Base-by-base conservation (phyloP, 371 early-diverging fungal genomes). In the Rhizopus sp. region DNA sequence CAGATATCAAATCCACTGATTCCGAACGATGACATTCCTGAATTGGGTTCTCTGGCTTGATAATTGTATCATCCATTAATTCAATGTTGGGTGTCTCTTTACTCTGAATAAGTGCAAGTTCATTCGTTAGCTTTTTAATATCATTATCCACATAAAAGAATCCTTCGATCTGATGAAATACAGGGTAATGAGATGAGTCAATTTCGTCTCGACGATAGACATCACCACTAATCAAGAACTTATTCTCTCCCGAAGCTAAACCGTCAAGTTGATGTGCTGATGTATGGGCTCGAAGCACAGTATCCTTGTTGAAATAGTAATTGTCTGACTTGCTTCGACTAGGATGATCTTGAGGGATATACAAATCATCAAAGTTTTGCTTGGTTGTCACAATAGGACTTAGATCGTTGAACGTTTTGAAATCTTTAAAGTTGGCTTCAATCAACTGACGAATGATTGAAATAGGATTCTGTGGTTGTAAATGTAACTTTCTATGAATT, bases 131-230 rank as follows among this genome's bases (percentile, higher is more conserved):
- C 13, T 60, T 59, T 10, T 39, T 42, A 2, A 59, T 16, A 50
- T 60, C 58, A 17, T 70, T 69, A 34, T 83, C 80, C 54, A 84
- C 76, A 42, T 83, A 70, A 32, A 75, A 84, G 23, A 96, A 87
- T 1, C 95, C 97, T 64, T 98, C 99, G 86, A 98, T 93, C 67
- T 98, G 99, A 63, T 98, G 99, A 66, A 98, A 98, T 3, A 93
- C 93, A 0, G 99, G 99, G 73, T 97, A 97, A 65, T 98, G 99
- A 51, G 87, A 90, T 2, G 87, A 72, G 64, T 98, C 97, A 61
- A 98, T 94, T 69, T 98, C 97, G 65, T 98, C 99, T 30, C 97
- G 85, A n/a, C 99, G 80, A 75, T 96, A 98, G 9, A 97, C 97
- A 73, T 98, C 99, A 13, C 95, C 98, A 15, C 90, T 88, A 29